Conservation (phyloP, 2,329 filamentous ascomycete species). For the Trichoderma endophyticum region DNA sequence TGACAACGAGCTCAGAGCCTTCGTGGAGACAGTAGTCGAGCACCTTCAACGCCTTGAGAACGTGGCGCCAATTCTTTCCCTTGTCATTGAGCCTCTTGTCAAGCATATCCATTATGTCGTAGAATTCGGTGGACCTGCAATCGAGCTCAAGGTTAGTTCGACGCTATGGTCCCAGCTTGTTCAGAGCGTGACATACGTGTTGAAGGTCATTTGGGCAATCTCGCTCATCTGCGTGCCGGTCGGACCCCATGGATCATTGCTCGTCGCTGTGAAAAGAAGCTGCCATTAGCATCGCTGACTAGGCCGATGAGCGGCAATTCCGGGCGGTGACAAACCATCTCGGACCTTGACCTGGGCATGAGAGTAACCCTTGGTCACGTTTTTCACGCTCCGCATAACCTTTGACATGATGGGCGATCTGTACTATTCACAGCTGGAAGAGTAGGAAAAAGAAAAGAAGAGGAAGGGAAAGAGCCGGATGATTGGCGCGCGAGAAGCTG, state of each 20-base stretch:
- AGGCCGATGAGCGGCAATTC: background rate
- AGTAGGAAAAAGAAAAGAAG: background rate
- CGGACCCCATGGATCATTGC: conserved; percentile 97
- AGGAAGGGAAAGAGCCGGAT: background rate
- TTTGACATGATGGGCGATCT: conserved; percentile 72
- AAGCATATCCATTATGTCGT: conserved; percentile 99
- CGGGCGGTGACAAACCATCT: conserved; percentile 66
- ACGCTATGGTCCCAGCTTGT: background rate
- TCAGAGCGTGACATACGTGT: conserved; percentile 65
- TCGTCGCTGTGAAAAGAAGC: conserved; percentile 67
- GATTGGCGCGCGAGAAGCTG: background rate
- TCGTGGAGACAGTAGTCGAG: conserved; percentile 97
- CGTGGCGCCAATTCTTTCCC: conserved; percentile 99
- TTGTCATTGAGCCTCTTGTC: conserved; percentile 99
- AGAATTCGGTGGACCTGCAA: conserved; percentile 86
- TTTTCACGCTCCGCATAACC: conserved; percentile 96
- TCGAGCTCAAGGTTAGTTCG: background rate
- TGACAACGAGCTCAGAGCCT: conserved; percentile 92
- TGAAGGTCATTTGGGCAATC: conserved; percentile 96
- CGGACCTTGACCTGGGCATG: conserved; percentile 95
- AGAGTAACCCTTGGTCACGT: conserved; percentile 98
- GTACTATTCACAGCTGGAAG: background rate
- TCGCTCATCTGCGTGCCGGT: conserved; percentile 98
- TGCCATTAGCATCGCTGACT: conserved; percentile 3
- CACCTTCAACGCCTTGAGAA: conserved; percentile 95